Base-by-base conservation (phyloP, 495 filamentous ascomycete genomes). In the Corynascus novoguineensis region DNA sequence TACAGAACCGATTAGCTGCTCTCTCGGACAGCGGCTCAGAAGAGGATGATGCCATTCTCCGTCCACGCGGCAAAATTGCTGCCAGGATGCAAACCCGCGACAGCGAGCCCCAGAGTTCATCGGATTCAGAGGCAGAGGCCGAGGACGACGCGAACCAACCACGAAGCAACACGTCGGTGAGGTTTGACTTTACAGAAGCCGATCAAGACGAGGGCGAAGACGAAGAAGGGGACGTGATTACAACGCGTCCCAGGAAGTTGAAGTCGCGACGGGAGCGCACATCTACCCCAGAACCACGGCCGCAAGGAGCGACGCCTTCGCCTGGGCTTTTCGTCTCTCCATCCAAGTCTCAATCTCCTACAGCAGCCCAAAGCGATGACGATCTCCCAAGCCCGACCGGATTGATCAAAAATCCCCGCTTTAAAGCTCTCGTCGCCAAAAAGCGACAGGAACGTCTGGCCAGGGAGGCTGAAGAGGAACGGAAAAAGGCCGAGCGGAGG, bases 21-120 rank as follows among this genome's bases (percentile, higher is more conserved):
- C 41, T 49, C 10, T 28, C 27, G 21, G 50, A 55, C 41, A 61
- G 55, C 48, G 14, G 63, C 49, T 68, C 60, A 6, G 65, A 68
- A 24, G 73, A 73, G 1, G 68, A 68, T 15, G 70, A 68, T 10
- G 63, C 66, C 22, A 76, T 83, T 54, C 58, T 85, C 21, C 75
- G 78, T 22, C 88, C 88, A 4, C 79, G 80, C 49, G 89, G 89
- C 4, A 81, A 84, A 25, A 76, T 93, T 60, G 89, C 89, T 53
- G 77, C 84, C 15, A 76, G 85, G 24, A 84, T 92, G 79, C 81
- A 82, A 44, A 50, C 44, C 2, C 52, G 52, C 14, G 61, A 73
- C 61, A 27, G 53, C 61, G 14, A 65, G 50, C 3, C n/a, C 21
- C 25, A 48, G 45, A 51, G 61, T 22, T 37, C 67, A 10, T 59